These are phyloP conservation scores for Penicillium bovifimosum DNA, from an alignment of 495 filamentous ascomycete species.

Conservation along the genomic window DNA sequence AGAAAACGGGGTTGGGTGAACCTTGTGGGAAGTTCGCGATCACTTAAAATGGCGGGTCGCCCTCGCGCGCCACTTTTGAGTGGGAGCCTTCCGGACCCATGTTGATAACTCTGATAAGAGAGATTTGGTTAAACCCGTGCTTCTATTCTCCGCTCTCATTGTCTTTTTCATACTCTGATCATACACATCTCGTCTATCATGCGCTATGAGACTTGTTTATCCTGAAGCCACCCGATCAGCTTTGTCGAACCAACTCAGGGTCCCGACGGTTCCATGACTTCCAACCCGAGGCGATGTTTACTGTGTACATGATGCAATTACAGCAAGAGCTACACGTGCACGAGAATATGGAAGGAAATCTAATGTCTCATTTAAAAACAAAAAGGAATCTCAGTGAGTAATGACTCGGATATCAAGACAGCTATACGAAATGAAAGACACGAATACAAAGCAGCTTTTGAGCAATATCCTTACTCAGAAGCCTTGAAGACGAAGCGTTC, in stretches of 20 bases:
- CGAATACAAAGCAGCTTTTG: conserved; percentile 7
- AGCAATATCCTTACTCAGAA: conserved; percentile 34
- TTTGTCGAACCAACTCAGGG: background rate
- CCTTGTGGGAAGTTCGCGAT: background rate
- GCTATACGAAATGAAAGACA: conserved; percentile 8
- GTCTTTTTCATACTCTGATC: too few relatives aligned
- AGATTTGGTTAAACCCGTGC: too few relatives aligned
- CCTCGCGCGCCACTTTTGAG: conserved; percentile 10
- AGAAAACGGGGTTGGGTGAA: conserved; percentile 8
- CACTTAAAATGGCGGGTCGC: conserved; percentile 1
- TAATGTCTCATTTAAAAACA: conserved; percentile 8
- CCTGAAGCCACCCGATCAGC: background rate
- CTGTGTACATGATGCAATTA: background rate
- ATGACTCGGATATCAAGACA: conserved; percentile 34
- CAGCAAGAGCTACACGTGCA: background rate
- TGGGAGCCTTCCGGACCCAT: background rate
- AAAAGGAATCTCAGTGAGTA: conserved; percentile 12
- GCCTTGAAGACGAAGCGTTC: conserved; percentile 72
- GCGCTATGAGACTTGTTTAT: too few relatives aligned
- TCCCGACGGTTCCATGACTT: background rate
- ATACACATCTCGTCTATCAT: too few relatives aligned
- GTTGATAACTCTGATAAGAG: background rate
- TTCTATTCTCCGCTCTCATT: too few relatives aligned
- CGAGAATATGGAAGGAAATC: background rate
- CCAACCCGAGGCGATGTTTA: background rate